Evolutionary conservation across 345 rosid genomes (phyloP).

Genomic region (Carallia pectinifolia): DNA sequence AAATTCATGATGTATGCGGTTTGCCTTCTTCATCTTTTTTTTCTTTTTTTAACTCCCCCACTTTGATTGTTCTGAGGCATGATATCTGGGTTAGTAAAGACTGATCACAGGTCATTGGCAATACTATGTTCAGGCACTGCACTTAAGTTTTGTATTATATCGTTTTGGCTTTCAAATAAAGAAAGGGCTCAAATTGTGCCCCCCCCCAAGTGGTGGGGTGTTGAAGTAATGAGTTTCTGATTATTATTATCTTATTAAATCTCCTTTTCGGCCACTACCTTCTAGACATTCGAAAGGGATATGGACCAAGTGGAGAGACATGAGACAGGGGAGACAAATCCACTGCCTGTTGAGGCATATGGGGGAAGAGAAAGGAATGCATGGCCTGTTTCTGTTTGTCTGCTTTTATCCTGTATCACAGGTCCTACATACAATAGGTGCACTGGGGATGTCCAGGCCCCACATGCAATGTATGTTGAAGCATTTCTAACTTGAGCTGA

Average conservation of each 20-base stretch:
- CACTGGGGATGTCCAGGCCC: constrained; percentile 9
- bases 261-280: constrained; percentile 11
- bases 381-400: constrained; percentile 40
- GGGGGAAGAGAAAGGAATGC: constrained; percentile 12
- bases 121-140: constrained; percentile 20
- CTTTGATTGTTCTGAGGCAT: constrained; percentile 6
- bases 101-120: background rate
- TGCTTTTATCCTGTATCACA: constrained; percentile 22
- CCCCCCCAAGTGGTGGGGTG: background rate
- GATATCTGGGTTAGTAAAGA: constrained; percentile 7
- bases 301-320: constrained; percentile 5
- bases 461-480: constrained; percentile 13
- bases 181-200: background rate
- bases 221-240: constrained; percentile 9
- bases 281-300: background rate
- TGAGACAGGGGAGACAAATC: constrained; percentile 20
- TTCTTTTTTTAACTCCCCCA: no score
- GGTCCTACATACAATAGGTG: constrained; percentile 26
- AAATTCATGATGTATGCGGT: constrained; percentile 6
- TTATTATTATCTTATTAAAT: constrained; percentile 7
- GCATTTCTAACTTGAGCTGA: no score
- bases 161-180: background rate
- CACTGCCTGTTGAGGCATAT: constrained; percentile 26
- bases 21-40: background rate
- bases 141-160: background rate